These are phyloP conservation scores for Hymenoscyphus occultus DNA, from an alignment of 2,329 filamentous ascomycete species.

Conservation along the genomic window DNA sequence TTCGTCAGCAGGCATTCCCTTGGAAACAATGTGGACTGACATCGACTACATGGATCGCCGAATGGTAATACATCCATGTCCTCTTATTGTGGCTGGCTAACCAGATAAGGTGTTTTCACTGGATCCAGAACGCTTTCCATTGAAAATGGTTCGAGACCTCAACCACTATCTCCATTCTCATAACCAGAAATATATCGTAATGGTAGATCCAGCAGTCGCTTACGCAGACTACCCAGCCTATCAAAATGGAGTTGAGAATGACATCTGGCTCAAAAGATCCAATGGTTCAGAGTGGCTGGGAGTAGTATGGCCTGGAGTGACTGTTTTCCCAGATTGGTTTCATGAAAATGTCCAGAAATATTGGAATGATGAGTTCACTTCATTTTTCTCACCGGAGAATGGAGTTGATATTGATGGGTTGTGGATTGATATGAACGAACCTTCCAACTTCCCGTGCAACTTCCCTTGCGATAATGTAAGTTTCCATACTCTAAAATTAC, in stretches of 20 bases:
- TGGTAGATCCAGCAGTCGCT: constrained; percentile 69
- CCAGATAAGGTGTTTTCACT: constrained; percentile 53
- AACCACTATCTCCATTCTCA: constrained; percentile 63
- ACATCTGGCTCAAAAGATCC: constrained; percentile 45
- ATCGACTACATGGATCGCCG: constrained; percentile 59
- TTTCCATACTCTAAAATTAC: neutral
- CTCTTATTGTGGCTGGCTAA: neutral
- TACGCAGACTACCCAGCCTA: constrained; percentile 52
- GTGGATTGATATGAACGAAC: constrained; percentile 72
- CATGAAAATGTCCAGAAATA: constrained; percentile 59
- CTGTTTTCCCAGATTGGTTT: constrained; percentile 77
- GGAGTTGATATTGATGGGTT: constrained; percentile 75
- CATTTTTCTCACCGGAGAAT: constrained; percentile 60
- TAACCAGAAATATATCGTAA: constrained; percentile 70
- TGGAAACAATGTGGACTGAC: constrained; percentile 69
- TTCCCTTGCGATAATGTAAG: constrained; percentile 48
- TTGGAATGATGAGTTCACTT: constrained; percentile 66
- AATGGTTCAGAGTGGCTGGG: constrained; percentile 59
- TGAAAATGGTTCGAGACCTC: constrained; percentile 61
- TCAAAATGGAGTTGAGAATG: constrained; percentile 48
- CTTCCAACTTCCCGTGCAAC: constrained; percentile 48
- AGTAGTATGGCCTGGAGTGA: constrained; percentile 69
- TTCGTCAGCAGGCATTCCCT: constrained; percentile 59
- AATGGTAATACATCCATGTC: constrained; percentile 33
- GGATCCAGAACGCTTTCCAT: constrained; percentile 61